Evolutionary conservation across 352 stramenopile genomes (phyloP).

Genomic region (Nothophytophthora sp.): DNA sequence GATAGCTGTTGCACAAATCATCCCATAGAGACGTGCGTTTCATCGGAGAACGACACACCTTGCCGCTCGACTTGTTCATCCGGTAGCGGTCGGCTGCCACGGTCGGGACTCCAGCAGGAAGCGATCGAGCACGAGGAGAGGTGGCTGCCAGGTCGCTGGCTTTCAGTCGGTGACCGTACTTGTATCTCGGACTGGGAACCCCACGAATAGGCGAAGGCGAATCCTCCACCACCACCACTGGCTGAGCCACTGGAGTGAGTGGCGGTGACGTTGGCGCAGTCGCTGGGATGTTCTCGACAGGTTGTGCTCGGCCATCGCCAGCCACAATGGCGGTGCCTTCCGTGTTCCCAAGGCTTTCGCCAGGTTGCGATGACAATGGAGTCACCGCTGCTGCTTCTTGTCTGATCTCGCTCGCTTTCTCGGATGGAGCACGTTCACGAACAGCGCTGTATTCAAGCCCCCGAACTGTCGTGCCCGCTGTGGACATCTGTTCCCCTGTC

Average conservation of each 20-base stretch:
- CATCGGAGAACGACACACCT: constrained; percentile 24
- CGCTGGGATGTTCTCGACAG: too few species aligned
- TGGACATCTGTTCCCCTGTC: background rate
- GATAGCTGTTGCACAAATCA: constrained; percentile 23
- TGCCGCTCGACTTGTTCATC: constrained; percentile 30
- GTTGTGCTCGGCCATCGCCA: constrained; percentile 6
- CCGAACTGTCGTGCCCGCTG: too few species aligned
- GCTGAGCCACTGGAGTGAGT: too few species aligned
- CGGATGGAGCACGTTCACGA: too few species aligned
- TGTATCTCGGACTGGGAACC: constrained; percentile 23
- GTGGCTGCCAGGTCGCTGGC: constrained; percentile 13
- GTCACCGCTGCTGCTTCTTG: background rate
- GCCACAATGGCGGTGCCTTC: constrained; percentile 16
- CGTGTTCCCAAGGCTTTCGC: constrained; percentile 3
- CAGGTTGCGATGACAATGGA: background rate
- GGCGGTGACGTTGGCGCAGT: too few species aligned
- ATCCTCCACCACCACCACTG: background rate
- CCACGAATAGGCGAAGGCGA: constrained; percentile 12
- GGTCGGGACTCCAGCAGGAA: constrained; percentile 30
- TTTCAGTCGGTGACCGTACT: constrained; percentile 21
- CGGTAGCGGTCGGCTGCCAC: constrained; percentile 28
- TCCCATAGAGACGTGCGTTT: constrained; percentile 21
- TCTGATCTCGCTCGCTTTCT: background rate
- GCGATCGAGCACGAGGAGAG: constrained; percentile 1
- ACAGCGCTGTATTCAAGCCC: too few species aligned